phyloP scores from a whole-genome alignment of 2,329 filamentous ascomycete genomes.

The Sporothrix mexicana region DNA sequence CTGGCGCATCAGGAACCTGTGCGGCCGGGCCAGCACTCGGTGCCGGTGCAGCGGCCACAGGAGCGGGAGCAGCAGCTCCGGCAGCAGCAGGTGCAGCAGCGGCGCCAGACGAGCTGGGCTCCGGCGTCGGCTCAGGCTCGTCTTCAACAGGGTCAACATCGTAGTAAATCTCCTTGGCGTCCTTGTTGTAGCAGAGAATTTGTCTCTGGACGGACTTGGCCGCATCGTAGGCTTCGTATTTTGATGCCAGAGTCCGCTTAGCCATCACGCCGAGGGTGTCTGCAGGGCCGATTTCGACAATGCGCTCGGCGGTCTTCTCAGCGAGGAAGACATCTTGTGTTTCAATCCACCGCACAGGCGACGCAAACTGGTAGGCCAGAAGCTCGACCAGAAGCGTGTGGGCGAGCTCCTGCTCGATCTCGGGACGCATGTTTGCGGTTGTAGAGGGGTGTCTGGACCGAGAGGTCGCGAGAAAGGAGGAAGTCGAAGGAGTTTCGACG shows the following conservation, averaged over 20 bases:
- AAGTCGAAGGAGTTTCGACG: slow-evolving; percentile 5
- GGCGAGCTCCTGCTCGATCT: slow-evolving; percentile 98
- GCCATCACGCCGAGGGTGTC: slow-evolving; percentile 98
- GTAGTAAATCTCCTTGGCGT: slow-evolving; percentile 99
- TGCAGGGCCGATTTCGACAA: slow-evolving; percentile 95
- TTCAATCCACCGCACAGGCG: slow-evolving; percentile 99
- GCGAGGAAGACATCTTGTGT: slow-evolving; percentile 99
- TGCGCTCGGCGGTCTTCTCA: slow-evolving; percentile 93
- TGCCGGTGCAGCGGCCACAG: slow-evolving; percentile 62
- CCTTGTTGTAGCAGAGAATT: slow-evolving; percentile 99
- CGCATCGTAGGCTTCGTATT: slow-evolving; percentile 98
- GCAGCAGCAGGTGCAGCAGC: slow-evolving; percentile 62
- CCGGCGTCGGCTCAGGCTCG: slow-evolving; percentile 67
- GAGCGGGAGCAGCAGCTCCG: slow-evolving; percentile 61
- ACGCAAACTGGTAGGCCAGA: slow-evolving; percentile 98
- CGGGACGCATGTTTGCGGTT: slow-evolving; percentile 78
- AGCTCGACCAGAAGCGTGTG: slow-evolving; percentile 98
- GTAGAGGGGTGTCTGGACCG: not conserved
- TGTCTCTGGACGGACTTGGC: slow-evolving; percentile 95
- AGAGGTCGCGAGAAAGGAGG: not conserved
- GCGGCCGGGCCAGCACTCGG: slow-evolving; percentile 84
- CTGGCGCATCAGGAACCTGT: slow-evolving; percentile 82
- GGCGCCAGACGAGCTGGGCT: slow-evolving; percentile 50
- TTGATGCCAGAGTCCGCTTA: slow-evolving; percentile 90
- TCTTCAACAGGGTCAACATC: slow-evolving; percentile 95